A percentile compares a stretch with the other conserved stretches of the same genome.
Conservation (phyloP, 2,329 filamentous ascomycete genomes). For the Canariomyces notabilis region DNA sequence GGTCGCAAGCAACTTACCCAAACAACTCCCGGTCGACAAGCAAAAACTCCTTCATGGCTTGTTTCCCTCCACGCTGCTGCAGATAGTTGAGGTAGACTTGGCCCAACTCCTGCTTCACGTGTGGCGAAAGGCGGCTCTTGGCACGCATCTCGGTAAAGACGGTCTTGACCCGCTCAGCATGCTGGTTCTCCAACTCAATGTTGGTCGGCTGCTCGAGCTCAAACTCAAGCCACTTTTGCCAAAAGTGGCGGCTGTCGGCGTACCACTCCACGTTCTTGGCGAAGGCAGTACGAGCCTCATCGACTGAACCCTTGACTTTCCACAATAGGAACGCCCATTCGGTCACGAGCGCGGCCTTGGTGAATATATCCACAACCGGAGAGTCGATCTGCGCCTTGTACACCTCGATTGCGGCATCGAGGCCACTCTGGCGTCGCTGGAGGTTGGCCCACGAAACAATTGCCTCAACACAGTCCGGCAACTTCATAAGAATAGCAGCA, state of each 20-base stretch:
- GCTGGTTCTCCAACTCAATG: conserved; percentile 56
- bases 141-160: conserved; percentile 71
- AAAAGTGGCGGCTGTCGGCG: conserved; percentile 80
- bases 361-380: conserved; percentile 64
- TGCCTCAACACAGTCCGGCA: conserved; percentile 81
- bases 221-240: conserved; percentile 83
- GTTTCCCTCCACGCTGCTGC: conserved; percentile 73
- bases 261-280: conserved; percentile 78
- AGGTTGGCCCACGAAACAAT: conserved; percentile 85
- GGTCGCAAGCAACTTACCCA: conserved; percentile 52
- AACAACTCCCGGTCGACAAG: conserved; percentile 80
- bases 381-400: conserved; percentile 78
- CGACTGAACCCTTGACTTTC: conserved; percentile 76
- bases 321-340: conserved; percentile 85
- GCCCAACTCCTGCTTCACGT: conserved; percentile 68
- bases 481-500: conserved; percentile 65
- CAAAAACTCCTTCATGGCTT: conserved; percentile 82
- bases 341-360: conserved; percentile 80
- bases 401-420: conserved; percentile 78
- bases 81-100: conserved; percentile 78
- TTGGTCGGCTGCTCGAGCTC: conserved; percentile 78
- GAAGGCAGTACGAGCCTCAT: conserved; percentile 81
- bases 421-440: conserved; percentile 73
- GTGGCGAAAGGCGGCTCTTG: conserved; percentile 64
- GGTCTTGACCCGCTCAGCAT: conserved; percentile 70